Evolutionary conservation across 768 basidiomycete species (phyloP), one percentile per base, ranked within the genome.

Genomic region (Daedaleopsis nitida): DNA sequence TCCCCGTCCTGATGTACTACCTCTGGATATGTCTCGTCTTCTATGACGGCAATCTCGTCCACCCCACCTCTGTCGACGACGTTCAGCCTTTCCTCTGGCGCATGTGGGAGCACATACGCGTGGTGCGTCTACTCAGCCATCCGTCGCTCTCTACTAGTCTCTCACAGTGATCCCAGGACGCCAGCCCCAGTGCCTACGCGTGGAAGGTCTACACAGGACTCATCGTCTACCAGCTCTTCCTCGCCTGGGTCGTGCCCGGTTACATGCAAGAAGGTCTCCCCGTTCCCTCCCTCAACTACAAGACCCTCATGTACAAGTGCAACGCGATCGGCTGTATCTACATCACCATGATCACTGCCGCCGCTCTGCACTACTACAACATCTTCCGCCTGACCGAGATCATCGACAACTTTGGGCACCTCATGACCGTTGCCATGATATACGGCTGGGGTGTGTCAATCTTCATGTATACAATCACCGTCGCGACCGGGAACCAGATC

Each of bases 11-110:
- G 63, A 98, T 99, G 95, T 99, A 97, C 75, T 99, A 98, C 78
- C 84, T 98, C 64, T 98, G 94, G 94, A 93, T 93, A 60, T 99
- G 97, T 71, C 83, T 98, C 38, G 93, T 90, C 86, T 96, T 96
- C 75, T 95, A 98, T 71, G 90, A 97, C 65, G 97, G 97, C 44
- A 82, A 83, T 65, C 78, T 95, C 38, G 84, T 89, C 9, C 74
- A 80, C 64, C 95, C 94, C 0, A 75, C 75, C 14, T 90, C 90
- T 9, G 60, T 83, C 32, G 85, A 84, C 27, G 91, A 92, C 59
- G 80, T 95, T 43, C 65, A 78, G 61, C 94, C 95, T 1, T 96
- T 95, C 79, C 72, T 97, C 24, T 70, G 73, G 57, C 80, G 83
- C 51, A 94, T 98, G 91, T 92, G 92, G 87, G 80, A 72, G n/a